Evolutionary conservation across 352 stramenopile genomes (phyloP), one percentile per base, ranked within the genome.

Genomic region (Phytophthora macrochlamydospora): DNA sequence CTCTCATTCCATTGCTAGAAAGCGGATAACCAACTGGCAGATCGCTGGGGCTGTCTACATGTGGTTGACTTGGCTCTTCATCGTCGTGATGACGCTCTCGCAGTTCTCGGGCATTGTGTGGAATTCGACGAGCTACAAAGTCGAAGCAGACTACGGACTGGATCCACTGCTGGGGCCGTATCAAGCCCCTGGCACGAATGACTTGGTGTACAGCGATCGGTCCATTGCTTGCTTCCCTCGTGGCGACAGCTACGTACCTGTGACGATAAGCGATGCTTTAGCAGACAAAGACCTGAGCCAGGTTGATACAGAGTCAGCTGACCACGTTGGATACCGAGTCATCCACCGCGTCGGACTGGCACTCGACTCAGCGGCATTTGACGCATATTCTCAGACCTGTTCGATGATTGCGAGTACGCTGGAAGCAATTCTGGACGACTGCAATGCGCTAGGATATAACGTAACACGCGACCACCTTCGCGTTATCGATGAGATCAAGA

Each of bases 191-290:
- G 77, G 77, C 12, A 54, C 44, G 1, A 86, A 81, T 51, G 77
- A 86, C 40, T 64, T 75, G 18, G 71, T 69, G 1, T 83, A 76
- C 60, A 58, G 59, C 1, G 77, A 83, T 33, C 71, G 75, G 0
- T 58, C 53, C 5, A 42, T 83, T 3, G 67, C 76, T 0, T 86
- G 77, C 30, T 32, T 70, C 5, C 32, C 44, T 7, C 51, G 67
- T 18, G 71, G 63, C 4, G 38, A 43, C 0, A 13, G 43, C 0
- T 83, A 75, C 46, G 38, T 52, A 6, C 66, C 35, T 6, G 35
- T 40, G 35, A 40, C 6, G 6, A 11, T 40, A 11, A 40, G 9
- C 35, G 35, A 40, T 72, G 73, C 59, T 2, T 60, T 82, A 3
- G 33, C 31, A 1, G 50, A 56, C 1, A 7, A 29, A 1, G 12